Evolutionary conservation across 768 basidiomycete genomes (phyloP).

Genomic region (Agrocybe pediades): DNA sequence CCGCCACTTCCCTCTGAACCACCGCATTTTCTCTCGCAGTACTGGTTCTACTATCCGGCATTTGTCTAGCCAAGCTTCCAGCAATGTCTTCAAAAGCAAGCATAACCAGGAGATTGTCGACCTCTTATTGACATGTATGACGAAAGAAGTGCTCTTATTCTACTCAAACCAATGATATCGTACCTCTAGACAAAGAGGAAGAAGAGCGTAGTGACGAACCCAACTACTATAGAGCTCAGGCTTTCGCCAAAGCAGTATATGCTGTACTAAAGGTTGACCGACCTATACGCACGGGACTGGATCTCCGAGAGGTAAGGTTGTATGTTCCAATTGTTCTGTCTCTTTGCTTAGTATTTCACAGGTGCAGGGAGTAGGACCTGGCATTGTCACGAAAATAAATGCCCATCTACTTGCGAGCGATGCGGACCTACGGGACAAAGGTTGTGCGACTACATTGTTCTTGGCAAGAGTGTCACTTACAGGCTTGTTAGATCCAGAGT

Average conservation of each 20-base stretch:
- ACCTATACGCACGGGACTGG: slow-evolving; percentile 44
- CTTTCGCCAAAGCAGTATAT: slow-evolving; percentile 50
- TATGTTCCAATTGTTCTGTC: background rate
- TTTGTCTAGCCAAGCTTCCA: slow-evolving; percentile 3
- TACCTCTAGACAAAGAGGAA: slow-evolving; percentile 38
- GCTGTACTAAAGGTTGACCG: slow-evolving; percentile 38
- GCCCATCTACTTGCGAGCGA: slow-evolving; percentile 24
- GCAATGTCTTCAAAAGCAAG: slow-evolving; percentile 7
- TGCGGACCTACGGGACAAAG: slow-evolving; percentile 24
- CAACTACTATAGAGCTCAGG: slow-evolving; percentile 53
- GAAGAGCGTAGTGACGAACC: slow-evolving; percentile 35
- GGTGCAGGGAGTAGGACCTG: slow-evolving; percentile 38
- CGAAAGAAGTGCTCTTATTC: background rate
- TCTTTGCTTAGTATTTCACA: slow-evolving; percentile 11
- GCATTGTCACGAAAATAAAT: slow-evolving; percentile 49
- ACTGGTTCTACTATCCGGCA: slow-evolving; percentile 1
- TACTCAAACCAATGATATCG: background rate
- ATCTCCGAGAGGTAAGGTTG: slow-evolving; percentile 36
- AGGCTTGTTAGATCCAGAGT: slow-evolving; percentile 15
- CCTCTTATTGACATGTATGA: slow-evolving; percentile 44
- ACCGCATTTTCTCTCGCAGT: slow-evolving; percentile 12
- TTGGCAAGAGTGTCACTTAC: background rate
- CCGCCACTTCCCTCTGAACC: slow-evolving; percentile 10
- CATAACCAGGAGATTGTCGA: slow-evolving; percentile 31
- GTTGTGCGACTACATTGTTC: background rate